Conservation (phyloP, 2,329 filamentous ascomycete genomes). For the Botrytis pseudocinerea region DNA sequence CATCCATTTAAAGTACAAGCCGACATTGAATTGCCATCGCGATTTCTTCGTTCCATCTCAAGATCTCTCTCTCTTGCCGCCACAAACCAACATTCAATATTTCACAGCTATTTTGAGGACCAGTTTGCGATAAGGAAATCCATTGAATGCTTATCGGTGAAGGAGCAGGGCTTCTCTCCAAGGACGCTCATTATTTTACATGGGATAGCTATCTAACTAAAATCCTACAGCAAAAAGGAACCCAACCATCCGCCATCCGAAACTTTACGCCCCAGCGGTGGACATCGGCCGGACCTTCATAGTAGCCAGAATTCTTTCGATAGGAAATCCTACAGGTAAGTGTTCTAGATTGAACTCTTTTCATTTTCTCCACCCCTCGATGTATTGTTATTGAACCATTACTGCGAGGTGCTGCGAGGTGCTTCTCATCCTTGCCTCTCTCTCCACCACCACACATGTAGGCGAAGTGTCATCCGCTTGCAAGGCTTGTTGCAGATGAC, state of each 20-base stretch:
- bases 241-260: not conserved
- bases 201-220: conserved; percentile 26
- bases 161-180: not conserved
- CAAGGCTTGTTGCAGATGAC: conserved; percentile 37
- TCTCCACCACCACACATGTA: conserved; percentile 25
- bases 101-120: not conserved
- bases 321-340: conserved; percentile 29
- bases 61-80: not conserved
- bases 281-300: not conserved
- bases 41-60: not conserved
- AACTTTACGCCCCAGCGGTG: not conserved
- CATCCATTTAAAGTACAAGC: not conserved
- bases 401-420: conserved; percentile 19
- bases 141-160: conserved; percentile 10
- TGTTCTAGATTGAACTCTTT: conserved; percentile 28
- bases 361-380: conserved; percentile 26
- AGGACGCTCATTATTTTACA: not conserved
- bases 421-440: conserved; percentile 32
- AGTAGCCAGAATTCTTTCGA: not conserved
- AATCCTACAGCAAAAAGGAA: conserved; percentile 25
- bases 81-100: conserved; percentile 3
- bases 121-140: conserved; percentile 14
- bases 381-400: conserved; percentile 24
- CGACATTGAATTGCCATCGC: not conserved
- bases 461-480: conserved; percentile 37